Evolutionary conservation across 306 rosid species (phyloP).

Genomic region (Corylus americana): DNA sequence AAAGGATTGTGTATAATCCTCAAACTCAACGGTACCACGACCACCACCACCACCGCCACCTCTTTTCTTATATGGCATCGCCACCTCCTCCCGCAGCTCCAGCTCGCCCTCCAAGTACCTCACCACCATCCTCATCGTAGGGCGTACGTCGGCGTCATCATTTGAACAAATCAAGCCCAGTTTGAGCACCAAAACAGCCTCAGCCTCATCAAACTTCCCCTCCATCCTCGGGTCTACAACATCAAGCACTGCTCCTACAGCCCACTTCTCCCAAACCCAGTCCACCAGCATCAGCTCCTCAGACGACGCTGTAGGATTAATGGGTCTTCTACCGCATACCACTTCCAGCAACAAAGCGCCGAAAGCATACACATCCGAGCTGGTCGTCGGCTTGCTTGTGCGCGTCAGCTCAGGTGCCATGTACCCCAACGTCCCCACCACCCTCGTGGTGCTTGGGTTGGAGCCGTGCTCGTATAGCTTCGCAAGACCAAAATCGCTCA

Average conservation of each 20-base stretch:
- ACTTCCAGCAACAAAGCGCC: conserved; percentile 59
- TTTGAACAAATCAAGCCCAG: conserved; percentile 41
- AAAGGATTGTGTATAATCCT: conserved; percentile 20
- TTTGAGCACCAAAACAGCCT: conserved; percentile 46
- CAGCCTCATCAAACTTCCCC: conserved; percentile 38
- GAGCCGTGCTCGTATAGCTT: conserved; percentile 55
- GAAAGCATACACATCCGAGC: conserved; percentile 60
- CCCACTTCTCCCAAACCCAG: conserved; percentile 65
- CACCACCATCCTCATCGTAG: conserved; percentile 25
- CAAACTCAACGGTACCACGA: conserved; percentile 20
- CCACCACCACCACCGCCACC: neutral
- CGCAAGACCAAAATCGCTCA: conserved; percentile 66
- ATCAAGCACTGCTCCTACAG: conserved; percentile 33
- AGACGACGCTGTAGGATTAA: conserved; percentile 46
- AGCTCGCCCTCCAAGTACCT: conserved; percentile 27
- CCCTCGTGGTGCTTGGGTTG: conserved; percentile 55
- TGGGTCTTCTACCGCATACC: conserved; percentile 61
- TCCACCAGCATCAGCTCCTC: conserved; percentile 61
- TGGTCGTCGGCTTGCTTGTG: conserved; percentile 50
- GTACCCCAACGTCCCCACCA: conserved; percentile 64
- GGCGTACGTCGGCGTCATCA: conserved; percentile 18
- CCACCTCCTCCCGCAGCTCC: conserved; percentile 21
- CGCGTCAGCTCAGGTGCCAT: conserved; percentile 59
- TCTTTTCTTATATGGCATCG: conserved; percentile 16
- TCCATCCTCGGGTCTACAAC: conserved; percentile 42